Base-by-base conservation (phyloP, 108 stramenopile genomes). In the Skeletonema menzelii region DNA sequence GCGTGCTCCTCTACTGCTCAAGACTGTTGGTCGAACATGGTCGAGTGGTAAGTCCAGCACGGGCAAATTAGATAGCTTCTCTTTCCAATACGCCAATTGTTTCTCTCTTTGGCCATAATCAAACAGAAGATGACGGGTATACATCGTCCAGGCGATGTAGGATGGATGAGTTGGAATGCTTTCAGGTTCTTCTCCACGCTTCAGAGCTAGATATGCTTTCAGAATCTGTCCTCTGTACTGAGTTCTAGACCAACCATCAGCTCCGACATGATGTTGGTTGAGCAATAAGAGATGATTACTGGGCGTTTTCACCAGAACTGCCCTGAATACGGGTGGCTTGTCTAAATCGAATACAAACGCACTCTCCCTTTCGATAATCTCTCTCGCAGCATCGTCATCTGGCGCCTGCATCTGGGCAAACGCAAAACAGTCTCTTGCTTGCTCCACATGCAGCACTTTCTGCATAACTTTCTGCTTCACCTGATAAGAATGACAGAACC, bases 1-100 rank as follows among this genome's bases (percentile, higher is more conserved):
- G 27, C 56, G 67, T n/a, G 31, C 30, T 22, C 67, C 67, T 10
- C 67, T 14, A 30, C 30, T 59, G n/a, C 56, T 31, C 55, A 67
- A 59, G 13, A 67, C 56, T 17, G n/a, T 67, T 30, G 67, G 67
- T 59, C 67, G 53, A 15, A 15, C 15, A 14, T 57, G 53, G 57
- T 67, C 67, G 14, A 59, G 28, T 15, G 67, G 67, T 27, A 67
- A 20, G 56, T 58, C 56, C 15, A 67, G 19, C 27, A 31, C 56
- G 26, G 67, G 67, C 27, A 67, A 32, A 32, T 22, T 56, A 10
- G 14, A 46, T n/a, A 67, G 67, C 20, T 67, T 67, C n/a, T 67
- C 57, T 59, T 32, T 67, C 67, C 67, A 67, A 59, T 67, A 67
- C 55, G 53, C 56, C 55, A 67, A 59, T 59, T 67, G 67, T 59